Conservation (phyloP, 805 yeast species). For the Cyberlindnera galapagoensis region DNA sequence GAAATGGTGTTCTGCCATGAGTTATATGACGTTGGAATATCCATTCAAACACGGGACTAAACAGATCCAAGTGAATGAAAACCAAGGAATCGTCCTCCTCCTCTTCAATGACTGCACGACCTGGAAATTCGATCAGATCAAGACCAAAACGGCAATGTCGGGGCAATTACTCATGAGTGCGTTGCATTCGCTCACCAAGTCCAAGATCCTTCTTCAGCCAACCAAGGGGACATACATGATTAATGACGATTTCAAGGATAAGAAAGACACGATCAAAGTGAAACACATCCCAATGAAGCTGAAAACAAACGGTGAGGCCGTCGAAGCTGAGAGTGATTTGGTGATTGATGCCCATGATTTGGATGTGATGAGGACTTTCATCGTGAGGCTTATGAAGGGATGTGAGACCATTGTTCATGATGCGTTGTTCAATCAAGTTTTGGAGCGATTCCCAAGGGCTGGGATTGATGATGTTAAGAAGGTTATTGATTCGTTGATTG, state of each 20-base stretch:
- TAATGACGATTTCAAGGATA: conserved; percentile 17
- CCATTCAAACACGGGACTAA: conserved; percentile 12
- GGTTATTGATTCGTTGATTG: conserved; percentile 7
- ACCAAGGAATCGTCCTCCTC: conserved; percentile 17
- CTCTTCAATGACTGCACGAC: conserved; percentile 15
- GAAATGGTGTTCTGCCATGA: conserved; percentile 18
- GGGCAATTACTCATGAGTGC: conserved; percentile 12
- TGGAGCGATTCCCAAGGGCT: conserved; percentile 5
- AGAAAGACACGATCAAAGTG: conserved; percentile 10
- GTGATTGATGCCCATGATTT: conserved; percentile 6
- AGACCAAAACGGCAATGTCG: conserved; percentile 11
- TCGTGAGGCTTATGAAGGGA: conserved; percentile 16
- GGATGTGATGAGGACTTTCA: conserved; percentile 13
- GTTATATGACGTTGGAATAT: conserved; percentile 17
- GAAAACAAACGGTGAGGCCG: conserved; percentile 9
- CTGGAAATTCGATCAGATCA: conserved; percentile 12
- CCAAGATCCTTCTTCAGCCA: conserved; percentile 13
- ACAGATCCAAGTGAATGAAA: conserved; percentile 16
- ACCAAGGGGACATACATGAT: conserved; percentile 4
- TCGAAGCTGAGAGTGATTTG: conserved; percentile 8
- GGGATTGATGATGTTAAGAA: conserved; percentile 8
- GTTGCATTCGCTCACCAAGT: conserved; percentile 19
- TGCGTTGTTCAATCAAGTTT: conserved; percentile 7
- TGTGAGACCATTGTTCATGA: conserved; percentile 11
- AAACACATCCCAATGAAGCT: conserved; percentile 17